phyloP scores from a whole-genome alignment of 306 rosid species.

The Prunus persica region Prunus_persica_NCBIv2 NC_034012.1:2263001-2263500 shows the following conservation, averaged over 20 bases:
- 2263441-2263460: too few relatives aligned
- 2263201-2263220: slow-evolving; percentile 43
- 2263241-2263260: slow-evolving; percentile 40
- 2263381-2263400: slow-evolving; percentile 19
- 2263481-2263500: too few relatives aligned
- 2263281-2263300: slow-evolving; percentile 28
- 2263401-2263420: slow-evolving; percentile 10
- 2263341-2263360: slow-evolving; percentile 20
- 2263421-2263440: not conserved
- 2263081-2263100: slow-evolving; percentile 40
- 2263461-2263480: too few relatives aligned
- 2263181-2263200: slow-evolving; percentile 26
- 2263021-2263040: slow-evolving; percentile 5
- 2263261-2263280: slow-evolving; percentile 19
- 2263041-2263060: not conserved
- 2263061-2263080: slow-evolving; percentile 47
- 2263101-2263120: slow-evolving; percentile 50
- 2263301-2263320: not conserved
- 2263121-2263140: slow-evolving; percentile 51
- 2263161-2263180: slow-evolving; percentile 1
- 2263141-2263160: slow-evolving; percentile 31
- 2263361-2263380: slow-evolving; percentile 20
- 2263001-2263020: slow-evolving; percentile 5
- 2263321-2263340: not conserved
- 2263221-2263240: slow-evolving; percentile 52